phyloP scores from a whole-genome alignment of 2,329 filamentous ascomycete genomes.

The Ophiostoma triangulosporum region DNA sequence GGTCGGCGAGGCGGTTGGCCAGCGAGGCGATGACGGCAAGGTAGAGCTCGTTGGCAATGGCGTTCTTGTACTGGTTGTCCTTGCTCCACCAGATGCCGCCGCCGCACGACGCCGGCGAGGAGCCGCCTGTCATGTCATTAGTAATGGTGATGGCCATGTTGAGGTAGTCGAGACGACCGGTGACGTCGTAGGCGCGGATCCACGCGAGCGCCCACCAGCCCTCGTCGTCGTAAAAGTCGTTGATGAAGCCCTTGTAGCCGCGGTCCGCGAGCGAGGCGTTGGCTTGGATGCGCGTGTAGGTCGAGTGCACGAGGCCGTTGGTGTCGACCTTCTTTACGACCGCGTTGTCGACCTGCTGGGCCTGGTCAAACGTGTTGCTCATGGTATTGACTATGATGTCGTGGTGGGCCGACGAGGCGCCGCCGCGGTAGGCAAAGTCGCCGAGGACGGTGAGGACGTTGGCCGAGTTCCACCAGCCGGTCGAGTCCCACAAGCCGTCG shows the following conservation, averaged over 20 bases:
- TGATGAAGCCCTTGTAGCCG: constrained; percentile 34
- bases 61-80: constrained; percentile 34
- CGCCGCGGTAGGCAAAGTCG: constrained; percentile 32
- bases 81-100: constrained; percentile 48
- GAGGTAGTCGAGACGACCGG: constrained; percentile 32
- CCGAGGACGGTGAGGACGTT: constrained; percentile 51
- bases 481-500: constrained; percentile 49
- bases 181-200: constrained; percentile 41
- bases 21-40: constrained; percentile 38
- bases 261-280: constrained; percentile 16
- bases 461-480: constrained; percentile 63
- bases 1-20: constrained; percentile 28
- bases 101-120: constrained; percentile 26
- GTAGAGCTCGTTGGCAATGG: constrained; percentile 44
- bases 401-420: constrained; percentile 20
- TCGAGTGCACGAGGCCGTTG: constrained; percentile 25
- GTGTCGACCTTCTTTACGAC: constrained; percentile 24
- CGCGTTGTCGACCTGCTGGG: constrained; percentile 28
- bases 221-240: constrained; percentile 47
- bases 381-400: constrained; percentile 28
- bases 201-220: constrained; percentile 50
- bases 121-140: constrained; percentile 33
- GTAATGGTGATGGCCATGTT: constrained; percentile 38
- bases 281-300: constrained; percentile 18
- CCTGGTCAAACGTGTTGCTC: constrained; percentile 31